Evolutionary conservation across 148 eudicot species (phyloP), one percentile per base, ranked within the genome.

Genomic region (Persicaria tinctoria): DNA sequence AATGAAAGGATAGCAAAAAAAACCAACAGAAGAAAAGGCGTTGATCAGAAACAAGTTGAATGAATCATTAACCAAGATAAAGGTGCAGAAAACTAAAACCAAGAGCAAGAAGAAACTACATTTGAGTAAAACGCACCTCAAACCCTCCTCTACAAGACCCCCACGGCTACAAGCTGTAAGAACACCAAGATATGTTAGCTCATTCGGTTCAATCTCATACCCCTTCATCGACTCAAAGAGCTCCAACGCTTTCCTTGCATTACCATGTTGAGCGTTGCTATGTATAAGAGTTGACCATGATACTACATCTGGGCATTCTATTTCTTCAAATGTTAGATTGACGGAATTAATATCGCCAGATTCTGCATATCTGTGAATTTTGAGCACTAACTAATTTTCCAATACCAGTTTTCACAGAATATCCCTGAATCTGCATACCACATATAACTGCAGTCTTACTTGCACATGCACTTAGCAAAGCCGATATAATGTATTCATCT

Each of bases 211-310:
- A 70, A 75, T 76, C 73, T 62, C 74, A 60, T 32, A 20, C 6
- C 41, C 32, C 44, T 59, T 76, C 82, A 79, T 79, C 64, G 51
- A 71, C 44, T 79, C 82, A 79, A 79, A 79, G 48, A 71, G 78
- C 49, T 41, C 8, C 72, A 79, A 59, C 38, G 82, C 78, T 50
- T 79, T 55, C 8, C 46, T 75, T 50, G 78, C 75, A 71, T 70
- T 60, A 60, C 82, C 82, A 63, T 79, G 64, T 17, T 76, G 75
- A 7, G 78, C 82, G 68, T 79, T 81, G 60, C 90, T 89, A 0
- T 88, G 85, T 7, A 90, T 84, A 80, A 86, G 56, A 41, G 95
- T 78, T 60, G 85, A 86, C 90, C 89, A 90, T 4, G 90, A 82
- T 56, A 88, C 77, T 73, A 86, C 84, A 77, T 86, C 85, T 77